Base-by-base conservation (phyloP, 495 filamentous ascomycete genomes). In the Lasiosphaeris hirsuta region DNA sequence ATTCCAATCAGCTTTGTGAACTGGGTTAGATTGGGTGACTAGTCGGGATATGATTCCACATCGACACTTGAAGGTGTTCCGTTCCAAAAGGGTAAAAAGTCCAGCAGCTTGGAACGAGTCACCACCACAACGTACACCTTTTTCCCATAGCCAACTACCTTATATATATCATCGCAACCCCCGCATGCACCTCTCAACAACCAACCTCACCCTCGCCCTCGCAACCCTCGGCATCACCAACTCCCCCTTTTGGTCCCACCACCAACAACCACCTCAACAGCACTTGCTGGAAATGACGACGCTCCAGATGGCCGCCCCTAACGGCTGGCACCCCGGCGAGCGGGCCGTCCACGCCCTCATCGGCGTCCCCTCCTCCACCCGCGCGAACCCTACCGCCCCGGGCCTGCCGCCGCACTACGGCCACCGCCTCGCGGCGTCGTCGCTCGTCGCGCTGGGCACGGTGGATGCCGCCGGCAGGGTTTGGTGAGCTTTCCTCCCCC, bases 371-470 rank as follows among this genome's bases (percentile, higher is more conserved):
- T 67, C 61, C 14, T 60, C 60, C 19, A 39, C 23, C 17, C 54
- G 63, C 23, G 75, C 81, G 39, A 89, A 92, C 64, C 87, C 88
- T 0, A 89, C 85, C 1, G 71, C 76, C 13, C 70, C 75, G 3
- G 79, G 78, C 54, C 71, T 89, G 1, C 82, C 78, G 34, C 72
- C 73, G 7, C 69, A 78, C 19, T 82, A 82, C 9, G 78, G 68
- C 8, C 74, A 76, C 49, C 68, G 86, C 45, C 74, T 90, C 8
- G 70, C 75, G 38, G 63, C 59, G 4, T 84, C 83, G 3, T 85
- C 88, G 0, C 73, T 92, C 7, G 67, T 92, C 4, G 88, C 87
- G 2, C 66, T 92, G n/a, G 90, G 87, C 0, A 76, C 87, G 0
- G 58, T 90, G 2, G 90, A 92, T 62, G 61, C 65, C 3, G 50